Evolutionary conservation across 192 early-diverging fungal genomes (phyloP), one percentile per base, ranked within the genome.

Genomic region (Podila epicladia): DNA sequence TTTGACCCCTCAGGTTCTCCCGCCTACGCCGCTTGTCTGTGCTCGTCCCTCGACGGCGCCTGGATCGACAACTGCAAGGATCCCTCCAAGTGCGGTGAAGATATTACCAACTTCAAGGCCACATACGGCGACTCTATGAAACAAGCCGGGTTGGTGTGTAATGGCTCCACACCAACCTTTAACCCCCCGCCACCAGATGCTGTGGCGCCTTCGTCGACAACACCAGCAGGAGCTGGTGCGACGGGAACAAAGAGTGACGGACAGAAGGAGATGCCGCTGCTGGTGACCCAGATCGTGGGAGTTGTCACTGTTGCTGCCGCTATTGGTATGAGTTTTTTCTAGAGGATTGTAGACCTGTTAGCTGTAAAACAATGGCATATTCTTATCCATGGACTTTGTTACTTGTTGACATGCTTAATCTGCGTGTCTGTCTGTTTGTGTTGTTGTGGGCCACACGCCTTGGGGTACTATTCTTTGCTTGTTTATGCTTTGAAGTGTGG

Each of bases 51-150:
- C 17, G 48, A 62, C 9, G 76, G 70, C n/a, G 31, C 69, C 59
- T 79, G 76, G 76, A 64, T 72, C 20, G 70, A 72, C 51, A 20
- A 49, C 22, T 79, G 76, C 60, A 45, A 28, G n/a, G 48, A 24
- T 5, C 0, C 53, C 4, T 53, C 20, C 20, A 37, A 60, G 11
- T 79, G 76, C 35, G 70, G 61, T 15, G 37, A 7, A 7, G 76
- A 72, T 17, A 67, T 72, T 32, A 7, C 31, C 5, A 24, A 28
- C n/a, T 72, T 79, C 70, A 72, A 72, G 60, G 22, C 11, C 26
- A 33, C 62, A 0, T 75, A 65, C 24, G 49, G 53, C 2, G 9
- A 35, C 12, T 33, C 28, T 19, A 17, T 75, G 53, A 20, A 63
- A 17, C 37, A 49, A 5, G 26, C 45, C 1, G 74, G 74, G 2